A percentile compares a stretch with the other conserved stretches of the same genome.
phyloP scores from a whole-genome alignment of 768 basidiomycete species.

The Mrakia frigida region DNA sequence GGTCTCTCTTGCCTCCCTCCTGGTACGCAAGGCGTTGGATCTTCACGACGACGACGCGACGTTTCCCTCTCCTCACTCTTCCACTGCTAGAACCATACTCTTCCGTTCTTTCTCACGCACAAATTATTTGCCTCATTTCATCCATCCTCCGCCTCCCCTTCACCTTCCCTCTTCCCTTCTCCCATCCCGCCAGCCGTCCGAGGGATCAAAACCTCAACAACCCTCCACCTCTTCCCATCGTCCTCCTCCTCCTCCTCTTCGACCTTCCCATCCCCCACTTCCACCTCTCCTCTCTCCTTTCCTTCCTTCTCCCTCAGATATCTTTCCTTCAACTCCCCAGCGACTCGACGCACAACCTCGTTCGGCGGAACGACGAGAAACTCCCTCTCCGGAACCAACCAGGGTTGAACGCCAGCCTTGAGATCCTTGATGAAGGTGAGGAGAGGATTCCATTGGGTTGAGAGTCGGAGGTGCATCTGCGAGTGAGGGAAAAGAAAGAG shows the following conservation, averaged over 20 bases:
- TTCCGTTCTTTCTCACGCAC: no score
- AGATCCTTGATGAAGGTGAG: not conserved
- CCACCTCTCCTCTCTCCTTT: not conserved
- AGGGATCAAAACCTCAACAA: not conserved
- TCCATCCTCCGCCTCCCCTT: no score
- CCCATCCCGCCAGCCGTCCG: no score
- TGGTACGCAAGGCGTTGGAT: no score
- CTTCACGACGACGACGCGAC: no score
- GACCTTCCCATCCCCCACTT: not conserved
- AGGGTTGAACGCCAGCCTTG: conserved; percentile 10
- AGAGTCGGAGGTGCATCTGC: conserved; percentile 14
- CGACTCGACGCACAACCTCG: not conserved
- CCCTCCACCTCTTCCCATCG: not conserved
- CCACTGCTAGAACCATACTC: no score
- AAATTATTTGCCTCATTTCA: no score
- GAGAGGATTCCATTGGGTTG: conserved; percentile 7
- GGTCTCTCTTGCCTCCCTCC: no score
- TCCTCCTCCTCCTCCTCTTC: not conserved
- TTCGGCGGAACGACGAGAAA: not conserved
- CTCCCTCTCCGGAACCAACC: not conserved
- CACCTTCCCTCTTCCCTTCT: no score
- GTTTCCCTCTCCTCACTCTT: no score
- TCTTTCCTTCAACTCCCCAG: not conserved
- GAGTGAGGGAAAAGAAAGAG: not conserved
- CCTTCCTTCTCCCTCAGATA: not conserved